Conservation (phyloP, 306 rosid genomes). For the Urtica urens region DNA sequence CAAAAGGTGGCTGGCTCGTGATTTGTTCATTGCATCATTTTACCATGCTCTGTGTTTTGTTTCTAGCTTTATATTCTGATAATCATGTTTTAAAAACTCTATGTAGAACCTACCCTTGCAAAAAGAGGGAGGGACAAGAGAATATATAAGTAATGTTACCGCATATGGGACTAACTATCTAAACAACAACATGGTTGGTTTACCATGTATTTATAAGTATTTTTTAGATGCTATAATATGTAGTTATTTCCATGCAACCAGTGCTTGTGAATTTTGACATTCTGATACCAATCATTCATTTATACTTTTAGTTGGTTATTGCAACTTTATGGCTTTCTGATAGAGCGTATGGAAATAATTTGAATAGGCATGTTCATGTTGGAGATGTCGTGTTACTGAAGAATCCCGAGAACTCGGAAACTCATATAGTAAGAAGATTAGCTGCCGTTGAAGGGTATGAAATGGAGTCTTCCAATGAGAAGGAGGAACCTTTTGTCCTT, state of each 20-base stretch:
- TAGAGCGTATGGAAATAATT: slow-evolving; percentile 17
- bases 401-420: slow-evolving; percentile 60
- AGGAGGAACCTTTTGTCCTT: slow-evolving; percentile 70
- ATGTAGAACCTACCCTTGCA: too few relatives aligned
- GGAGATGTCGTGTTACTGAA: slow-evolving; percentile 91
- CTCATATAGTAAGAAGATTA: slow-evolving; percentile 71
- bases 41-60: too few relatives aligned
- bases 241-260: background rate
- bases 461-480: slow-evolving; percentile 72
- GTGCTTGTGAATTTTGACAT: background rate
- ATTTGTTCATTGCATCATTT: too few relatives aligned
- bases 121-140: too few relatives aligned
- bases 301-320: slow-evolving; percentile 5
- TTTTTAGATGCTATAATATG: too few relatives aligned
- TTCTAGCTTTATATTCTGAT: too few relatives aligned
- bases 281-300: background rate
- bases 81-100: too few relatives aligned
- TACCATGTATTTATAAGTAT: too few relatives aligned
- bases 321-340: slow-evolving; percentile 14
- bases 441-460: slow-evolving; percentile 86
- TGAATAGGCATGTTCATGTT: slow-evolving; percentile 66
- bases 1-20: too few relatives aligned
- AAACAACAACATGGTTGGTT: too few relatives aligned
- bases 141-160: too few relatives aligned
- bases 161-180: too few relatives aligned